A percentile compares a stretch with the other conserved stretches of the same genome.
phyloP scores from a whole-genome alignment of 2,329 filamentous ascomycete species.

The Purpureocillium lavendulum region DNA sequence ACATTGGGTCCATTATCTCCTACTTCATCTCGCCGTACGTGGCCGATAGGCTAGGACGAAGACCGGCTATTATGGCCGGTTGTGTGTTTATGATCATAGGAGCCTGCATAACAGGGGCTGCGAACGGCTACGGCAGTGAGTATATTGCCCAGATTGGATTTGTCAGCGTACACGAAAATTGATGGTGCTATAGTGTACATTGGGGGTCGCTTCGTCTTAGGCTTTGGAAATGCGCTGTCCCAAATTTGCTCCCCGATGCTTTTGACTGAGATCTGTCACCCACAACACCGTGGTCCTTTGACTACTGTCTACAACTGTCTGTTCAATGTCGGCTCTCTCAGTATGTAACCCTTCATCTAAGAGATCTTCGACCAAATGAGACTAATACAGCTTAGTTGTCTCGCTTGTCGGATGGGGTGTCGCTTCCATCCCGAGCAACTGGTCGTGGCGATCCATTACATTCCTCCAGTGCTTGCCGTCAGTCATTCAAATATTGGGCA shows the following conservation, averaged over 20 bases:
- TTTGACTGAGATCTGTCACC: conserved; percentile 58
- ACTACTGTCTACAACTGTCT: conserved; percentile 61
- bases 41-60: conserved; percentile 34
- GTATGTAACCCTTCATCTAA: conserved; percentile 10
- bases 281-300: conserved; percentile 57
- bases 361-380: too few species aligned
- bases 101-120: conserved; percentile 29
- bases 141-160: conserved; percentile 3
- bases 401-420: conserved; percentile 59
- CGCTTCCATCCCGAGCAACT: conserved; percentile 45
- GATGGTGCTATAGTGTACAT: conserved; percentile 31
- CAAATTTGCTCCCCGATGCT: conserved; percentile 57
- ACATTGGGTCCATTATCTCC: conserved; percentile 38
- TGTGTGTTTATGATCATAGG: conserved; percentile 38
- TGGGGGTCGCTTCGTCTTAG: conserved; percentile 33
- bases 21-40: conserved; percentile 38
- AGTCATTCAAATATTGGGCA: conserved; percentile 52
- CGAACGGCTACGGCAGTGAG: conserved; percentile 34
- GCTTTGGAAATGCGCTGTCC: conserved; percentile 58
- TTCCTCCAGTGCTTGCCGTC: conserved; percentile 57
- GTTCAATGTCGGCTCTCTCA: conserved; percentile 51
- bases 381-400: conserved; percentile 29
- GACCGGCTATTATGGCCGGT: conserved; percentile 32
- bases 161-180: too few species aligned
- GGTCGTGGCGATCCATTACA: conserved; percentile 60